Evolutionary conservation across 164 flowering plant genomes (phyloP).

Genomic region (Stephania japonica): DNA sequence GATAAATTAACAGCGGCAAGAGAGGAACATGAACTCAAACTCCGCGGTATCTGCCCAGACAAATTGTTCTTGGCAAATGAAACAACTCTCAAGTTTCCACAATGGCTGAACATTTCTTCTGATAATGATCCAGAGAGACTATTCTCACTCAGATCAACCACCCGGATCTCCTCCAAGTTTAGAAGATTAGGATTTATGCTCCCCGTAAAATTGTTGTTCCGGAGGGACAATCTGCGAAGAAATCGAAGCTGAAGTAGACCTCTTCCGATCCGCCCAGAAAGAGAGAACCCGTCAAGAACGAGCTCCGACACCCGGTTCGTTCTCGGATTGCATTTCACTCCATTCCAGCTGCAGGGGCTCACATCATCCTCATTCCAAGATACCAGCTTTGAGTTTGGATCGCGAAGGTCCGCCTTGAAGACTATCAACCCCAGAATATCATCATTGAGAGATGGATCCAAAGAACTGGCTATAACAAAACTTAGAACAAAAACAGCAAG

Average conservation of each 20-base stretch:
- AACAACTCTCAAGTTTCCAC: slow-evolving; percentile 50
- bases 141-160: slow-evolving; percentile 66
- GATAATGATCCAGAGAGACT: slow-evolving; percentile 66
- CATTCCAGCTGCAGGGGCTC: slow-evolving; percentile 70
- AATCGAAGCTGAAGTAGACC: slow-evolving; percentile 61
- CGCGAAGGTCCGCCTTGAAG: slow-evolving; percentile 73
- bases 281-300: slow-evolving; percentile 62
- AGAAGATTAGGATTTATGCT: slow-evolving; percentile 46
- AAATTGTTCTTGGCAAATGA: slow-evolving; percentile 68
- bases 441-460: slow-evolving; percentile 57
- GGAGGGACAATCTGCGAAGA: slow-evolving; percentile 54
- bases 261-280: slow-evolving; percentile 67
- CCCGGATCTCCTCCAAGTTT: slow-evolving; percentile 36
- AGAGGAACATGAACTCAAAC: slow-evolving; percentile 56
- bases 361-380: slow-evolving; percentile 87
- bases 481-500: slow-evolving; percentile 9
- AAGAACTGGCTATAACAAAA: slow-evolving; percentile 26
- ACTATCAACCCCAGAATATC: slow-evolving; percentile 86
- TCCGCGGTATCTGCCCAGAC: slow-evolving; percentile 56
- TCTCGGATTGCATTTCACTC: slow-evolving; percentile 67
- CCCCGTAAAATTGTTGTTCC: slow-evolving; percentile 73
- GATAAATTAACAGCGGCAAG: slow-evolving; percentile 61
- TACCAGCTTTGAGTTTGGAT: slow-evolving; percentile 50
- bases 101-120: slow-evolving; percentile 65
- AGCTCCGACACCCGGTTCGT: slow-evolving; percentile 71